These are phyloP conservation scores for Gaertneriomyces semiglobifer DNA, from an alignment of 192 early-diverging fungal genomes.

Conservation along the genomic window DNA sequence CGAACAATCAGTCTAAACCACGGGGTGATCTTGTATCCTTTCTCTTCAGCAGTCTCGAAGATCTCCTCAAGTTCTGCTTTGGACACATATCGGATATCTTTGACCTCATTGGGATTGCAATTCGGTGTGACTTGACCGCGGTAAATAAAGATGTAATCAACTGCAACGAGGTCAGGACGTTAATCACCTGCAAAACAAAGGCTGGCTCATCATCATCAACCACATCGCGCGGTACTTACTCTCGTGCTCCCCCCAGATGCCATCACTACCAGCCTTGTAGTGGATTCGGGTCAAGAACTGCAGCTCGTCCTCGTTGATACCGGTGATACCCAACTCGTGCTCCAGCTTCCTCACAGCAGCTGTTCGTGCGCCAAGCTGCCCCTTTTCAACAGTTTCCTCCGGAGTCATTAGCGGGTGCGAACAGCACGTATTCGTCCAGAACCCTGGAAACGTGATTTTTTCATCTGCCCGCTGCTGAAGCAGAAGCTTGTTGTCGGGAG, in stretches of 20 bases:
- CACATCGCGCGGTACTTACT: constrained; percentile 29
- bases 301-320: constrained; percentile 81
- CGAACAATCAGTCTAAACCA: constrained; percentile 95
- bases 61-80: constrained; percentile 75
- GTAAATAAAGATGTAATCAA: constrained; percentile 94
- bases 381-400: constrained; percentile 73
- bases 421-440: constrained; percentile 98
- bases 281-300: constrained; percentile 92
- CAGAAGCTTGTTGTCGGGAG: constrained; percentile 76
- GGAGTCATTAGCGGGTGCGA: constrained; percentile 86
- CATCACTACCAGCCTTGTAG: constrained; percentile 92
- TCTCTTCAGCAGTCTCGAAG: constrained; percentile 57
- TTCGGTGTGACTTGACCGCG: constrained; percentile 71
- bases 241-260: constrained; percentile 99
- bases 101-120: constrained; percentile 89
- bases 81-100: constrained; percentile 74
- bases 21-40: constrained; percentile 75
- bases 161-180: constrained; percentile 27
- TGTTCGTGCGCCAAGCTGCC: constrained; percentile 73
- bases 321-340: constrained; percentile 90
- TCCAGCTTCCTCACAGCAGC: constrained; percentile 93
- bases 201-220: neutral
- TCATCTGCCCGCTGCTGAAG: constrained; percentile 93
- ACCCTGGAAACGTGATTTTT: constrained; percentile 97
- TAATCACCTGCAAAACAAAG: neutral